phyloP scores from a whole-genome alignment of 495 filamentous ascomycete species.

The Aspergillus haitiensis region DNA sequence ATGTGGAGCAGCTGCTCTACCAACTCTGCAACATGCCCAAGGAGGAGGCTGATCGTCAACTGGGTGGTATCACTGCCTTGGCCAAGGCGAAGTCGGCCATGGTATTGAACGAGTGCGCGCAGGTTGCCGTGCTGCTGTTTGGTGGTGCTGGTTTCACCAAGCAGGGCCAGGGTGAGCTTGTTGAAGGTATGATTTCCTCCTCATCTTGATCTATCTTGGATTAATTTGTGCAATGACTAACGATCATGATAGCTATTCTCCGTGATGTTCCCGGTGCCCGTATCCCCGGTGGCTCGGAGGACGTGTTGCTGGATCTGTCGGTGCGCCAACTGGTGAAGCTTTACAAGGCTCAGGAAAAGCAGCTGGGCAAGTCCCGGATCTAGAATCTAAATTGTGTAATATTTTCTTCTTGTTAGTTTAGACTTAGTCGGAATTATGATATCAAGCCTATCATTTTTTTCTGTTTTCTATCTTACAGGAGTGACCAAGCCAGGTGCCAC shows the following conservation, averaged over 20 bases:
- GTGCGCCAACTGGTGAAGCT: slow-evolving; percentile 73
- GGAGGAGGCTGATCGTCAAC: slow-evolving; percentile 59
- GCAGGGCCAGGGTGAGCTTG: slow-evolving; percentile 66
- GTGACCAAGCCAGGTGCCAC: not conserved
- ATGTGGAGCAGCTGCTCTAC: slow-evolving; percentile 74
- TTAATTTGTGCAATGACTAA: slow-evolving; percentile 8
- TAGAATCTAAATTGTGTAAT: slow-evolving; percentile 15
- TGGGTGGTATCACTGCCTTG: slow-evolving; percentile 69
- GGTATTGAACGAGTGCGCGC: slow-evolving; percentile 68
- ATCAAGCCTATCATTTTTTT: not conserved
- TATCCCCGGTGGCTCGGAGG: slow-evolving; percentile 72
- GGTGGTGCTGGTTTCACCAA: slow-evolving; percentile 72
- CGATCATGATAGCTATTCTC: slow-evolving; percentile 49
- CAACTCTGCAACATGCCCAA: slow-evolving; percentile 63
- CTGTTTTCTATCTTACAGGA: slow-evolving; percentile 7
- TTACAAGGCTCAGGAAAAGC: slow-evolving; percentile 62
- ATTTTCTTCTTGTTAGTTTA: not conserved
- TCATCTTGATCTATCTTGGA: not conserved
- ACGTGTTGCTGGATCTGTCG: slow-evolving; percentile 71
- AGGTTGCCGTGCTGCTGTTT: slow-evolving; percentile 66
- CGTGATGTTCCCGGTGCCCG: slow-evolving; percentile 62
- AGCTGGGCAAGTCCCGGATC: slow-evolving; percentile 52
- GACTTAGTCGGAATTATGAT: too few species aligned
- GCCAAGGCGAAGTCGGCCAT: slow-evolving; percentile 70
- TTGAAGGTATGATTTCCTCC: slow-evolving; percentile 54